These are phyloP conservation scores for Moesziomyces sp. DNA, from an alignment of 1,284 basidiomycete species.

Conservation along the genomic window DNA sequence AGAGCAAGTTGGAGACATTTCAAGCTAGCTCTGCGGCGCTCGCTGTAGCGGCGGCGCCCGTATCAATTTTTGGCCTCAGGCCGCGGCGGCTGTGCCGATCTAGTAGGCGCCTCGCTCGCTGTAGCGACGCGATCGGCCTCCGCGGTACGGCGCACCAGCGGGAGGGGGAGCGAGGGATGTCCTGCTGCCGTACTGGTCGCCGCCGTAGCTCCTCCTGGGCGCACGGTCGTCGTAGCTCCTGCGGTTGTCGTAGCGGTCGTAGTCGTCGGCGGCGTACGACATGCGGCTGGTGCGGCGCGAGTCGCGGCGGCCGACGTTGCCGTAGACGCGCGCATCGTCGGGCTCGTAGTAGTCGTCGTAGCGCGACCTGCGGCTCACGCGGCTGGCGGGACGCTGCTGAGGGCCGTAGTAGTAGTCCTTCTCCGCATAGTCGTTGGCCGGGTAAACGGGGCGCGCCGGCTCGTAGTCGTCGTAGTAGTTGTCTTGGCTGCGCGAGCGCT, in stretches of 20 bases:
- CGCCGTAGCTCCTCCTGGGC: constrained; percentile 31
- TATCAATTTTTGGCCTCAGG: not conserved
- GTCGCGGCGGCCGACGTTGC: constrained; percentile 34
- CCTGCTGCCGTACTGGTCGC: constrained; percentile 36
- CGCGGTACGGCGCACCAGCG: constrained; percentile 34
- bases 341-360: constrained; percentile 49
- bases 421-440: constrained; percentile 18
- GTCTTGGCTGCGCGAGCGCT: constrained; percentile 36
- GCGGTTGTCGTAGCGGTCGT: constrained; percentile 27
- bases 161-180: constrained; percentile 22
- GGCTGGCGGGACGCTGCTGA: constrained; percentile 33
- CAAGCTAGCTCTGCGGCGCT: not conserved
- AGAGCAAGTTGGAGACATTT: constrained; percentile 12
- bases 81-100: not conserved
- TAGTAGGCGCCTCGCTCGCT: constrained; percentile 51
- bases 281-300: constrained; percentile 22
- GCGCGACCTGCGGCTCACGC: constrained; percentile 39
- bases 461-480: constrained; percentile 52
- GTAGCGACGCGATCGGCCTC: constrained; percentile 46
- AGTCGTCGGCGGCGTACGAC: constrained; percentile 18
- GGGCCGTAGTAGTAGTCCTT: constrained; percentile 34
- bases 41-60: not conserved
- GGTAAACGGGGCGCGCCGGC: constrained; percentile 39
- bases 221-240: constrained; percentile 44
- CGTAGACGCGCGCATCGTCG: constrained; percentile 45